Conservation (phyloP, 305 asterid species). For the Rubia tinctorum region DNA sequence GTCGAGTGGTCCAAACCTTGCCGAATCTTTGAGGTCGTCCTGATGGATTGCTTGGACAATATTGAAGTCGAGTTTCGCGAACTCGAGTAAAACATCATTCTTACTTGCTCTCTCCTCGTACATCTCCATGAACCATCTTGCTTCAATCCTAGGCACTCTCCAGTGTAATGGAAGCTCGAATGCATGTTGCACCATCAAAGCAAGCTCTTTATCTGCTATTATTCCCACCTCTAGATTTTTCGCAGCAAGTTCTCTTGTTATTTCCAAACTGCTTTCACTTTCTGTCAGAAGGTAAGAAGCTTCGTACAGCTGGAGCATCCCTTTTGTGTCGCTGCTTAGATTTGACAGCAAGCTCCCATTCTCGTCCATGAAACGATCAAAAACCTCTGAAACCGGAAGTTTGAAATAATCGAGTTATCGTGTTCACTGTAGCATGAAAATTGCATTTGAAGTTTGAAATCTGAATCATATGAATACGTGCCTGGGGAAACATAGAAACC, state of each 20-base stretch:
- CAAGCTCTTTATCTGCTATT: conserved; percentile 18
- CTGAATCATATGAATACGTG: not conserved
- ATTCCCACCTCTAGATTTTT: conserved; percentile 25
- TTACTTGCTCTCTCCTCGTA: conserved; percentile 17
- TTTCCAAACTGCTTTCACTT: conserved; percentile 46
- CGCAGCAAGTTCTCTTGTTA: conserved; percentile 36
- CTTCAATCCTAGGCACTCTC: conserved; percentile 39
- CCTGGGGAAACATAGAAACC: conserved; percentile 11
- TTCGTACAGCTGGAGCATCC: conserved; percentile 50
- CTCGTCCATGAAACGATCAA: conserved; percentile 36
- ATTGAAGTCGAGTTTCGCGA: conserved; percentile 3
- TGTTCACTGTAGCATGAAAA: too few species aligned
- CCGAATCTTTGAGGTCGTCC: conserved; percentile 48
- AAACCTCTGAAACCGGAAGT: conserved; percentile 38
- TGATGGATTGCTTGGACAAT: conserved; percentile 41
- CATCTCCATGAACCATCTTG: conserved; percentile 47
- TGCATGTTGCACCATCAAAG: conserved; percentile 33
- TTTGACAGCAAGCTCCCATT: conserved; percentile 29
- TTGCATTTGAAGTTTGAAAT: not conserved
- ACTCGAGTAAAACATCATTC: not conserved
- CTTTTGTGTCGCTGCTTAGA: conserved; percentile 33
- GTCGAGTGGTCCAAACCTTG: conserved; percentile 26
- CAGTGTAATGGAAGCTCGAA: conserved; percentile 8
- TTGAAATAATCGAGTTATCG: not conserved
- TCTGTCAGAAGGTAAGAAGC: conserved; percentile 53